Percentiles rank a stretch among this genome's conserved stretches.
Evolutionary conservation across 352 stramenopile genomes (phyloP).

Genomic region (Pythium biforme): DNA sequence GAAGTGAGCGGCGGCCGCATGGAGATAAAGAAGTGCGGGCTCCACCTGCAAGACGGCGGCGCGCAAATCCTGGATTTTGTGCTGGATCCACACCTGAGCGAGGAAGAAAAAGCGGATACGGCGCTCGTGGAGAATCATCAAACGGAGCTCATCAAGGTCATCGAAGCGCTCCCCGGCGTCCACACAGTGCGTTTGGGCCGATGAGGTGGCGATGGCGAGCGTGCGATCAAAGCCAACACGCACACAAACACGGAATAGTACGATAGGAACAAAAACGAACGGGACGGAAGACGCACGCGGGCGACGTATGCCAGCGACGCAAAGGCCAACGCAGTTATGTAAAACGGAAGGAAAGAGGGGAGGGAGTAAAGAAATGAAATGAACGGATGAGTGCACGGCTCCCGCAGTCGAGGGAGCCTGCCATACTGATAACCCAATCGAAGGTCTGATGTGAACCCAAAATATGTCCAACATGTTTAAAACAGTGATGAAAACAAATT

Average conservation of each 20-base stretch:
- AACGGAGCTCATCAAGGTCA: slow-evolving; percentile 22
- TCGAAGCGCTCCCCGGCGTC: slow-evolving; percentile 18
- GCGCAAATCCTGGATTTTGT: slow-evolving; percentile 80
- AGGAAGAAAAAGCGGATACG: slow-evolving; percentile 14
- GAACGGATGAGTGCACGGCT: neutral
- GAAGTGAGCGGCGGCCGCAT: slow-evolving; percentile 53
- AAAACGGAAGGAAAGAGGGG: neutral
- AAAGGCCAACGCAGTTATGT: neutral
- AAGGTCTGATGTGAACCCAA: neutral
- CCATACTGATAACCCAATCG: neutral
- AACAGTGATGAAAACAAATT: neutral
- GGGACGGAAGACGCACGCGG: neutral
- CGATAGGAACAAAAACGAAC: slow-evolving; percentile 12
- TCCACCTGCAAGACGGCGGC: slow-evolving; percentile 67
- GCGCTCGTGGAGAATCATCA: slow-evolving; percentile 2
- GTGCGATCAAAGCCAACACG: neutral
- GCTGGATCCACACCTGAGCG: slow-evolving; percentile 42
- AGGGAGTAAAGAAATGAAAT: neutral
- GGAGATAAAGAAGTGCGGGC: slow-evolving; percentile 81
- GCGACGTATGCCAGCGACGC: neutral
- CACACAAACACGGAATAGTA: slow-evolving; percentile 11
- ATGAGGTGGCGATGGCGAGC: neutral
- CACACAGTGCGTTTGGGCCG: slow-evolving; percentile 24
- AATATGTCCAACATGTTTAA: neutral
- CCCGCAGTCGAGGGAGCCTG: neutral